Conservation (phyloP, 108 stramenopile species). For the Fistulifera pelliculosa region DNA sequence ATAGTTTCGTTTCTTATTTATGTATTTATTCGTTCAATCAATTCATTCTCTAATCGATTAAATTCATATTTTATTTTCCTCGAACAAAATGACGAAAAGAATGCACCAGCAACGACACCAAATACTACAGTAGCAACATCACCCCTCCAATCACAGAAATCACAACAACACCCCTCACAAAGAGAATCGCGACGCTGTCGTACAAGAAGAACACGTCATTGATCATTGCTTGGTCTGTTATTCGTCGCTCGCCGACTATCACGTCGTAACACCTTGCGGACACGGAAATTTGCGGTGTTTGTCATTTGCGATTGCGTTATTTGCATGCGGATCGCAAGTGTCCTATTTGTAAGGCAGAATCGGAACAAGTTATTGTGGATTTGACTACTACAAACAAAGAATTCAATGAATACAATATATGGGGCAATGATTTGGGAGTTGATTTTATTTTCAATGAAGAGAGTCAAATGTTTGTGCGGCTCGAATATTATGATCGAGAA, state of each 20-base stretch:
- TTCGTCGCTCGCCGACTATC: constrained; percentile 27
- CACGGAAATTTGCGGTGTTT: constrained; percentile 79
- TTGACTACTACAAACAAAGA: constrained; percentile 10
- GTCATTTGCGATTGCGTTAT: constrained; percentile 61
- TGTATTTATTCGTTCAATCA: too few relatives aligned
- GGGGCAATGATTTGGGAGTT: constrained; percentile 59
- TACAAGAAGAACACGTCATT: neutral
- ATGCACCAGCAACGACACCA: too few relatives aligned
- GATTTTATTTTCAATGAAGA: constrained; percentile 49
- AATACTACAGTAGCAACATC: too few relatives aligned
- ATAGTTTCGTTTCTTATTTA: too few relatives aligned
- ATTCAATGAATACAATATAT: constrained; percentile 54
- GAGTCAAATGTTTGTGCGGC: constrained; percentile 72
- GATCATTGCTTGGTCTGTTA: constrained; percentile 68
- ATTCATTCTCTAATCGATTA: too few relatives aligned
- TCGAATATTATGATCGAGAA: constrained; percentile 35
- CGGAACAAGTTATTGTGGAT: constrained; percentile 71
- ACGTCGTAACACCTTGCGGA: constrained; percentile 55
- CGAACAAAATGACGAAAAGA: too few relatives aligned
- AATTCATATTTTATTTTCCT: too few relatives aligned
- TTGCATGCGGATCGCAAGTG: constrained; percentile 66
- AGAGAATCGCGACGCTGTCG: too few relatives aligned
- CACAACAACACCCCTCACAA: too few relatives aligned
- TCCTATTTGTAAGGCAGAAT: constrained; percentile 64
- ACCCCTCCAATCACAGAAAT: too few relatives aligned